Conservation (phyloP, 176 grass and related monocot species). For the Saccharum officinarum region DNA sequence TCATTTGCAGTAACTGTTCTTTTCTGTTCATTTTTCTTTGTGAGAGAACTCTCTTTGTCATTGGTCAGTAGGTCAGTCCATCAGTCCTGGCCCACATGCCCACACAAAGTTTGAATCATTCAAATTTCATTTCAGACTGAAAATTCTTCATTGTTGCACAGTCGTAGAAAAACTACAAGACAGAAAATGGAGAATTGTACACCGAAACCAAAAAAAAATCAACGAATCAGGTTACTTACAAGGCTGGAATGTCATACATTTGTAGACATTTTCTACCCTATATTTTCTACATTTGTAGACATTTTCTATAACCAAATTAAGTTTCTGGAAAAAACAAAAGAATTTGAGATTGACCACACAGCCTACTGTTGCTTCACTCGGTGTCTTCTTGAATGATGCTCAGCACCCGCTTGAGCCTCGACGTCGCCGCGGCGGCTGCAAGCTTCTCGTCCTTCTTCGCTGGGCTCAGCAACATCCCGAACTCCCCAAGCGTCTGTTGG, state of each 20-base stretch:
- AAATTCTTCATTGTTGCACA: not conserved
- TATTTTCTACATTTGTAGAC: too few species aligned
- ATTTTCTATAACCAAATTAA: too few species aligned
- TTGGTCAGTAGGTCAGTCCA: too few species aligned
- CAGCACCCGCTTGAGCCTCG: slow-evolving; percentile 9
- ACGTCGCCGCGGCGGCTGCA: not conserved
- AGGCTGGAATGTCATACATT: not conserved
- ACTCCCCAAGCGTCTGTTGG: slow-evolving; percentile 20
- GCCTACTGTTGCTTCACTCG: not conserved
- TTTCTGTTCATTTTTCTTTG: too few species aligned
- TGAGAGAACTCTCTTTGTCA: too few species aligned
- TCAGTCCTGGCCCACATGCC: too few species aligned
- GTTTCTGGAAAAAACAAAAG: too few species aligned
- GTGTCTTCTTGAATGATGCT: slow-evolving; percentile 17
- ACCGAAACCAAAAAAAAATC: not conserved
- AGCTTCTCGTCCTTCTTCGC: not conserved
- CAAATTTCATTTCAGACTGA: too few species aligned
- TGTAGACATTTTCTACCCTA: not conserved
- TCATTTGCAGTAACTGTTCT: too few species aligned
- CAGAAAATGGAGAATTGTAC: not conserved
- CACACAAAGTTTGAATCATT: too few species aligned
- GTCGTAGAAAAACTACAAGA: not conserved
- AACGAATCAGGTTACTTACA: not conserved
- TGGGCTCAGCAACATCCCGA: not conserved
- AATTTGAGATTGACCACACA: too few species aligned